These are phyloP conservation scores for Sphagnum fallax DNA, from an alignment of 228 moss, liverwort and hornwort genomes.

Conservation along the genomic window DNA sequence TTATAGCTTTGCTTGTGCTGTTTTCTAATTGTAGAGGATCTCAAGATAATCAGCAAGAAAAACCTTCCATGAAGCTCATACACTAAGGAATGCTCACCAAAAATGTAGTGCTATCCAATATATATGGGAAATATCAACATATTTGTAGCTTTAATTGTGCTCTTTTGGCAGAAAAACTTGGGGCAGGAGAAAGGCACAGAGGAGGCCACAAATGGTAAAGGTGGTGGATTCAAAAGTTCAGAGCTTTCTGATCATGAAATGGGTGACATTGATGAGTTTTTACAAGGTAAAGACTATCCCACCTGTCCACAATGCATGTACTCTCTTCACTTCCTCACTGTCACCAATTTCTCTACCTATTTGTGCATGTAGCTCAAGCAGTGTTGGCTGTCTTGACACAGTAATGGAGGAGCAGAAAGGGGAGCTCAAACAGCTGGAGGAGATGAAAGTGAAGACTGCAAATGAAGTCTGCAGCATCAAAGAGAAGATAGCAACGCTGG, in stretches of 20 bases:
- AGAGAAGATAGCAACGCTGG: slow-evolving; percentile 22
- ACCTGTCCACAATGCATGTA: no score
- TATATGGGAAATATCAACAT: no score
- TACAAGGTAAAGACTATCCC: slow-evolving; percentile 18
- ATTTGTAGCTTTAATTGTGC: no score
- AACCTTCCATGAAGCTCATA: no score
- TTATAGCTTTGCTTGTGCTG: no score
- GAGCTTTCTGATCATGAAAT: neutral
- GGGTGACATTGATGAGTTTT: slow-evolving; percentile 34
- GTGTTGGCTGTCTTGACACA: slow-evolving; percentile 4
- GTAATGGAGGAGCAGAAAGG: slow-evolving; percentile 44
- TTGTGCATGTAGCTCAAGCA: neutral
- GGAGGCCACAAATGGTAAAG: slow-evolving; percentile 2
- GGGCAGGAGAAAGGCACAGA: neutral
- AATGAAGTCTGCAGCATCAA: slow-evolving; percentile 30
- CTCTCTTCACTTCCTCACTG: neutral
- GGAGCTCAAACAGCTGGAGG: slow-evolving; percentile 43
- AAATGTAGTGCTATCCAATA: no score
- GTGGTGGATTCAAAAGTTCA: neutral
- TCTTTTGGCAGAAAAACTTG: neutral
- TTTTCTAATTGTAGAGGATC: no score
- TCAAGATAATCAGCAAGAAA: no score
- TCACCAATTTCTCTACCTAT: neutral
- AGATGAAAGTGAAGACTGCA: slow-evolving; percentile 26
- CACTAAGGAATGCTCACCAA: no score